Evolutionary conservation across 225 moss, liverwort and hornwort species (phyloP).

Genomic region (Pleurozium schreberi): DNA sequence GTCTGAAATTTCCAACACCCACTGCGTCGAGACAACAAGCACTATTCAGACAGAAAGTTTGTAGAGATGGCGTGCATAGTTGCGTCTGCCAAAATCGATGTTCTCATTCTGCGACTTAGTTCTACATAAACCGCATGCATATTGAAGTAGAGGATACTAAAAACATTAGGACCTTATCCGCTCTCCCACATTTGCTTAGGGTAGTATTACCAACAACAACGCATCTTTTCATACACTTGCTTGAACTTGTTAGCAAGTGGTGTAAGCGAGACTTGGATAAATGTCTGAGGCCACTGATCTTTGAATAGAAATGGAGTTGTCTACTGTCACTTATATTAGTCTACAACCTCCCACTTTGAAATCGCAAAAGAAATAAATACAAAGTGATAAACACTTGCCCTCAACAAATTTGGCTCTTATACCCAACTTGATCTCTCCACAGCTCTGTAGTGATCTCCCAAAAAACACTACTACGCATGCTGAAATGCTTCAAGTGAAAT

Average conservation of each 20-base stretch:
- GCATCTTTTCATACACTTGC: not conserved
- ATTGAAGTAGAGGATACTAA: not conserved
- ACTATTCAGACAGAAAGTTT: not conserved
- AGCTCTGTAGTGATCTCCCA: not conserved
- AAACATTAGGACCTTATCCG: not conserved
- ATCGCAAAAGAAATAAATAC: not conserved
- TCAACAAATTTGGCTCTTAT: not conserved
- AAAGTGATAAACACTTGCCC: not conserved
- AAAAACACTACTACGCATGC: not conserved
- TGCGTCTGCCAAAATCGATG: not conserved
- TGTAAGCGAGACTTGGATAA: not conserved
- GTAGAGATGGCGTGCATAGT: not conserved
- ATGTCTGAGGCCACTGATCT: not conserved
- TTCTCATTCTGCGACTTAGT: not conserved
- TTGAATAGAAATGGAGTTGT: not conserved
- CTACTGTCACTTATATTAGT: not conserved
- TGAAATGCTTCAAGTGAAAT: not conserved
- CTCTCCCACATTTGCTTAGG: not conserved
- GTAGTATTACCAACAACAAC: not conserved
- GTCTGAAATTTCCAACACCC: slow-evolving; percentile 72
- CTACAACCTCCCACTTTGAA: not conserved
- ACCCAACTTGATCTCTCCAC: not conserved
- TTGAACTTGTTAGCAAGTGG: not conserved
- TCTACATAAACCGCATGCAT: not conserved
- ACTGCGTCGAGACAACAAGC: slow-evolving; percentile 27